Base-by-base conservation (phyloP, 495 filamentous ascomycete species). In the Penicillium subrubescens region DNA sequence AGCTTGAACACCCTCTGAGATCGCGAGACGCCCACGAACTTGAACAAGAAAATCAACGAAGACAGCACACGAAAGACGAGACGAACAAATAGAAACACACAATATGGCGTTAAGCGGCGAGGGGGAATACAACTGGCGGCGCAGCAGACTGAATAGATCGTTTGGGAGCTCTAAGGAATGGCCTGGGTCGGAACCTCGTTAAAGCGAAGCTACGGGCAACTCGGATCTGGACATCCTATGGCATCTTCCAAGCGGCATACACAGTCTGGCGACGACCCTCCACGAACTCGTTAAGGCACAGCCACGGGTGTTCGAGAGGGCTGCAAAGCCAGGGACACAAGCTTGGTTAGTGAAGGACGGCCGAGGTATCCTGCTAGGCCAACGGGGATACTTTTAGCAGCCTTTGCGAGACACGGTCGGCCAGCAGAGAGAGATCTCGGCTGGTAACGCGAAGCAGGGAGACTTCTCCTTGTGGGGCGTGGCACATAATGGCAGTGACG, bases 191-290 rank as follows among this genome's bases (percentile, higher is more conserved):
- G 29, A 56, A 56, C 53, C 53, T 56, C 33, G 33, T 56, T 56
- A 56, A 56, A 56, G 53, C 53, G n/a, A 56, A 56, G 53, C 53
- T 56, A 56, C 53, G 53, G 53, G 53, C 33, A 56, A 56, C 53
- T 56, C 53, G 19, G 29, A 56, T 35, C 29, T n/a, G 33, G 53
- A 56, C 11, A 35, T 56, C 27, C 53, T 56, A 10, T 56, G 17
- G 33, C 53, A 5, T 56, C 53, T 56, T 56, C 53, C 21, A 56
- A 56, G 53, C 53, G 53, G 53, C 6, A 21, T 56, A 7, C 12
- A 56, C 17, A 56, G 53, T 56, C 33, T 56, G 17, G 53, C n/a
- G 53, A 56, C 17, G 33, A 37, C 53, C 53, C 53, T 56, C 53
- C 0, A 56, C 53, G 53, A 56, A 56, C 53, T 56, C 53, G 53